Evolutionary conservation across 1,139 yeast genomes (phyloP), one percentile per base, ranked within the genome.

Genomic region (Magnusiomyces sp.): DNA sequence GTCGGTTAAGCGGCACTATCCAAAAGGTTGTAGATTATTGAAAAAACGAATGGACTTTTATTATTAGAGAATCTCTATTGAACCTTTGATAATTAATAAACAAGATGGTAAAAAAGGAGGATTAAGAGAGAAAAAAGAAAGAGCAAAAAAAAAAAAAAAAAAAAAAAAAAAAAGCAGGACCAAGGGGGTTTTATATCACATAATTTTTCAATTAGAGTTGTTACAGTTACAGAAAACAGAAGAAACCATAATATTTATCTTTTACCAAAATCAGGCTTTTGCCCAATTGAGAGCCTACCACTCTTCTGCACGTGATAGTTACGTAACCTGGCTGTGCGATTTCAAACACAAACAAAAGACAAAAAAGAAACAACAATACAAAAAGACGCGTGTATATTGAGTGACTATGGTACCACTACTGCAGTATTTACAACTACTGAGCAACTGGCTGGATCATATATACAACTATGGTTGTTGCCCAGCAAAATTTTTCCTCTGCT

Each of bases 111-210:
- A 40, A 17, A 44, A 41, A 33, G 16, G 29, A 17, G 13, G 32
- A 29, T 38, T 29, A 13, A 40, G 42, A 41, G 17, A 44, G 36
- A 43, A 31, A 49, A 32, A n/a, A 16, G 20, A 19, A 44, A 44
- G 37, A 36, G 17, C 11, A 20, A 16, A 16, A 42, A 20, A 39
- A 37, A 16, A 38, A n/a, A 29, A 42, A 33, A 31, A 42, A 13
- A 27, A 13, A 31, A 36, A n/a, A 1, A 27, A 42, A 31, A 31
- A 47, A 31, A 32, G 20, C 20, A 19, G 40, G 20, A 37, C n/a
- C 5, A 14, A 34, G 16, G 37, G 42, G 42, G 11, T 40, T 40
- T 38, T 38, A 38, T 38, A 38, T 38, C 17, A 34, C 17, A 34
- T 34, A 34, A n/a, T 9, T 11, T 9, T 37, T 9, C 20, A 37